phyloP scores from a whole-genome alignment of 2,329 filamentous ascomycete genomes.

The Aspergillus sp. region DNA sequence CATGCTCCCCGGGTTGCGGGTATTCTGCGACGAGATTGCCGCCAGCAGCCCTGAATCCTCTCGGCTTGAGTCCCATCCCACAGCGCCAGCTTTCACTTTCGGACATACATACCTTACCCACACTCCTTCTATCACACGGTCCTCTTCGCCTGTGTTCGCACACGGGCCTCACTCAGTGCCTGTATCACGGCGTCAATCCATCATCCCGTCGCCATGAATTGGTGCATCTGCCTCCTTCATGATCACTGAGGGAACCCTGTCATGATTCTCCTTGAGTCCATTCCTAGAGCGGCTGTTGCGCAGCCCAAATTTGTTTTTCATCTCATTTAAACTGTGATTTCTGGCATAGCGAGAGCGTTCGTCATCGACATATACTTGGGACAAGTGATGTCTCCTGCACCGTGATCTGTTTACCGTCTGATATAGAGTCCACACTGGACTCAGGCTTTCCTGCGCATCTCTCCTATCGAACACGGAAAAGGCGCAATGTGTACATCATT shows the following conservation, averaged over 20 bases:
- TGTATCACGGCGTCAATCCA: conserved; percentile 31
- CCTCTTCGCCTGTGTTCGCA: conserved; percentile 38
- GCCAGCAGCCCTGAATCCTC: conserved; percentile 27
- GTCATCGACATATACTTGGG: conserved; percentile 15
- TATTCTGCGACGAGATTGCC: conserved; percentile 38
- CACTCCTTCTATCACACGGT: conserved; percentile 38
- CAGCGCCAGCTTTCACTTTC: conserved; percentile 32
- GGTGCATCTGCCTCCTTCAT: neutral
- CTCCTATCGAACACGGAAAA: conserved; percentile 17
- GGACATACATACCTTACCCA: conserved; percentile 31
- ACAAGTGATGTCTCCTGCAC: neutral
- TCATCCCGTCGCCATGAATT: conserved; percentile 26
- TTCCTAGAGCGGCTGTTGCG: conserved; percentile 11
- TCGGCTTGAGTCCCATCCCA: conserved; percentile 26
- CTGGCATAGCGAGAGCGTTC: conserved; percentile 34
- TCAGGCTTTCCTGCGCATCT: conserved; percentile 7
- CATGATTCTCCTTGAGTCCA: conserved; percentile 18
- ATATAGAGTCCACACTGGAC: conserved; percentile 14
- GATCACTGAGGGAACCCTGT: neutral
- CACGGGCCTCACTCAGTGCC: conserved; percentile 31
- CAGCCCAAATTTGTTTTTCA: conserved; percentile 5
- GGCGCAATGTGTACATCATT: conserved; percentile 12
- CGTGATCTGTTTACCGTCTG: conserved; percentile 13
- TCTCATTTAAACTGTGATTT: conserved; percentile 18
- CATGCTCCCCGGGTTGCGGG: conserved; percentile 38